Evolutionary conservation across 495 filamentous ascomycete species (phyloP).

Genomic region (Trichoderma virens): DNA sequence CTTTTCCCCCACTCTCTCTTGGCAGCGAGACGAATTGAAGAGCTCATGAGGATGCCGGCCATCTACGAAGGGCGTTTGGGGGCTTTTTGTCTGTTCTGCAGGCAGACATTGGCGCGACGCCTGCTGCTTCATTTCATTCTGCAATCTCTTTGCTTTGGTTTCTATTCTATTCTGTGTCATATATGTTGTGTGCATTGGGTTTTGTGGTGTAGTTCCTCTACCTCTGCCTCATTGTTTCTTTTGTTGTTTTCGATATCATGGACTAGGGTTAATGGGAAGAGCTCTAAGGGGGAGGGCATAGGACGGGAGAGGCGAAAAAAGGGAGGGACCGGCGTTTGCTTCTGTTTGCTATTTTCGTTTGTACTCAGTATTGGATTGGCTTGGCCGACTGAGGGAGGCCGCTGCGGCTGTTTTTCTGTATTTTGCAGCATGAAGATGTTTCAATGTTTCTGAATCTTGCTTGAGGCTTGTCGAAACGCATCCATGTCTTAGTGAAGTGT

Average conservation of each 20-base stretch:
- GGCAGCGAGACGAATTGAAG: constrained; percentile 14
- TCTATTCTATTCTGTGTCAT: constrained; percentile 13
- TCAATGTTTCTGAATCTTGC: background rate
- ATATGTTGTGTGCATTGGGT: constrained; percentile 12
- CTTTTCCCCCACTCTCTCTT: background rate
- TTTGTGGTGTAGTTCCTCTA: background rate
- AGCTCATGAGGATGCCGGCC: constrained; percentile 15
- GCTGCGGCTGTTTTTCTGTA: background rate
- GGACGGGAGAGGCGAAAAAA: background rate
- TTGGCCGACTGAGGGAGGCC: background rate
- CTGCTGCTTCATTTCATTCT: constrained; percentile 6
- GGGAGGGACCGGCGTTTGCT: background rate
- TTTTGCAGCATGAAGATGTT: constrained; percentile 4
- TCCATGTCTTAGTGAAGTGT: no score
- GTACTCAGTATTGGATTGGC: background rate
- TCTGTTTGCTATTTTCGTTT: background rate
- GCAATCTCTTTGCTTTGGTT: constrained; percentile 13
- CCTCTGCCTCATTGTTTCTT: background rate
- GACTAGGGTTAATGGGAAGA: background rate
- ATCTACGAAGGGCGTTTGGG: constrained; percentile 17
- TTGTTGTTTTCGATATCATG: background rate
- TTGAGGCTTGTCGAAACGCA: no score
- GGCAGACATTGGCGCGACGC: constrained; percentile 11
- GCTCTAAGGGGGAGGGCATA: background rate
- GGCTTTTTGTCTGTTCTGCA: constrained; percentile 1